phyloP scores from a whole-genome alignment of 495 filamentous ascomycete species.

The Xylaria longipes region DNA sequence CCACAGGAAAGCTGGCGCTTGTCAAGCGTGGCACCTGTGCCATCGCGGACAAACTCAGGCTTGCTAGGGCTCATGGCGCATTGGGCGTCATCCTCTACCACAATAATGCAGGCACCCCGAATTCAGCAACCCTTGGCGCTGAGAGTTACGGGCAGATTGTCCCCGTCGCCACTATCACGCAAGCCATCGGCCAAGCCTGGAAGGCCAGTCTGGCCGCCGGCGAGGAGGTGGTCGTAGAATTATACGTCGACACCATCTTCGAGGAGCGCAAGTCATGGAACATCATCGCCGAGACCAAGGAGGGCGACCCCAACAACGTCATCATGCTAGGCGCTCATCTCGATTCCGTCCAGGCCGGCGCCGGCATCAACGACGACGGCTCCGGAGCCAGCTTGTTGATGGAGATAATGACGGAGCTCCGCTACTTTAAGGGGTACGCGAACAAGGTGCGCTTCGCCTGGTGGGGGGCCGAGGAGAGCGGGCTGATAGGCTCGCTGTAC shows the following conservation, averaged over 20 bases:
- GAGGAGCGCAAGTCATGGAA: constrained; percentile 38
- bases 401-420: constrained; percentile 39
- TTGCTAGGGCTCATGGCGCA: constrained; percentile 33
- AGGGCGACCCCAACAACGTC: constrained; percentile 44
- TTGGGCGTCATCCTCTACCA: constrained; percentile 43
- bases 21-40: constrained; percentile 47
- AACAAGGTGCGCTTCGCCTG: constrained; percentile 48
- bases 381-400: constrained; percentile 45
- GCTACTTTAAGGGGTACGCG: constrained; percentile 43
- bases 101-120: constrained; percentile 17
- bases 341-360: constrained; percentile 45
- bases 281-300: constrained; percentile 49
- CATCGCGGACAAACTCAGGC: constrained; percentile 38
- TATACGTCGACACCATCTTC: constrained; percentile 31
- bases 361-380: constrained; percentile 49
- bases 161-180: constrained; percentile 41
- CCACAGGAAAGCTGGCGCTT: constrained; percentile 48
- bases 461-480: constrained; percentile 49
- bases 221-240: constrained; percentile 24
- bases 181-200: constrained; percentile 30
- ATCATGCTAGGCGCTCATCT: constrained; percentile 47
- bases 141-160: constrained; percentile 38
- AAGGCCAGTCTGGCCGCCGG: constrained; percentile 26
- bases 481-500: constrained; percentile 45
- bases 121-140: constrained; percentile 34